Percentiles rank a stretch among this genome's conserved stretches.
phyloP scores from a whole-genome alignment of 2,329 filamentous ascomycete genomes.

The Pleomassaria siparia region DNA sequence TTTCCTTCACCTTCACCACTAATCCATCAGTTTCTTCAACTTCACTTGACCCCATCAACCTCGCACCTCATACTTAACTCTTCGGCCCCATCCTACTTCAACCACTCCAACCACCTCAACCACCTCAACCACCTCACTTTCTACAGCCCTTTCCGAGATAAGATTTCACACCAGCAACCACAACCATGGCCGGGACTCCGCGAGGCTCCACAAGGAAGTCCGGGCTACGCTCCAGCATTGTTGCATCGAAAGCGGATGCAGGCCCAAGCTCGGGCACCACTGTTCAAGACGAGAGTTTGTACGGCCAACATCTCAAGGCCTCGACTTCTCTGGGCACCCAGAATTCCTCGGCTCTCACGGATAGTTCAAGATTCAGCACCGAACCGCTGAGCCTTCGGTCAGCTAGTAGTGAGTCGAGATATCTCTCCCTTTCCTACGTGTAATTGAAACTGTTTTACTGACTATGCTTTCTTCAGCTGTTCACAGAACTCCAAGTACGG shows the following conservation, averaged over 20 bases:
- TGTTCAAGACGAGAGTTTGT: conserved; percentile 5
- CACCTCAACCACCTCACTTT: background rate
- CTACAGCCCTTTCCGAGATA: no score
- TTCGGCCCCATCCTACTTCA: background rate
- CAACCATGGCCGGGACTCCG: conserved; percentile 15
- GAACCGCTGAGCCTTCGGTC: conserved; percentile 6
- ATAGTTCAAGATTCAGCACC: conserved; percentile 9
- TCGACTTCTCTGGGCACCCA: conserved; percentile 2
- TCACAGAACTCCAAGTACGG: background rate
- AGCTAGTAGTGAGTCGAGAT: background rate
- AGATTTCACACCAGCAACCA: no score
- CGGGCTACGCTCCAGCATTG: background rate
- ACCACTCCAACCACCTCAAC: background rate
- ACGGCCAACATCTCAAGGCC: background rate
- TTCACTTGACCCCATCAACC: no score
- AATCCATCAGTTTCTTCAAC: no score
- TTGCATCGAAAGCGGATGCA: background rate
- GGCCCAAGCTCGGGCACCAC: conserved; percentile 7
- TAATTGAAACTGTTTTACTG: background rate
- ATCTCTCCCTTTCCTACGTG: background rate
- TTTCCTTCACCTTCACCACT: background rate
- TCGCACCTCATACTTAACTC: background rate
- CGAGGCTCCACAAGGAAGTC: background rate
- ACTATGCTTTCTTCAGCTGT: background rate
- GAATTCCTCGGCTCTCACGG: conserved; percentile 2